A percentile compares a stretch with the other conserved stretches of the same genome.
phyloP scores from a whole-genome alignment of 805 yeast genomes.

The Saturnispora sanitii region DNA sequence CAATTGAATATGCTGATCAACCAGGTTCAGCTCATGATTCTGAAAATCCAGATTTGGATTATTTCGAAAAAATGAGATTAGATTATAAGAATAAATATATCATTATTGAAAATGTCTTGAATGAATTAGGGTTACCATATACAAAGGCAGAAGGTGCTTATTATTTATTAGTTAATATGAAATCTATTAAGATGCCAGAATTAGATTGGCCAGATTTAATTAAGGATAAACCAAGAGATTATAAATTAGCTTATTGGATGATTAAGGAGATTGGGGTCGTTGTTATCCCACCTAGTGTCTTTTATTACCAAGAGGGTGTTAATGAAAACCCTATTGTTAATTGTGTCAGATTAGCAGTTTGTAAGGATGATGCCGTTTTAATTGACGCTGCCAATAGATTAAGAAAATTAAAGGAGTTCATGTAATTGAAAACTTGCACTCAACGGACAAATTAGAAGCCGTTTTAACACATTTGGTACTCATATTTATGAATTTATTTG shows the following conservation, averaged over 20 bases:
- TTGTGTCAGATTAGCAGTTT: slow-evolving; percentile 86
- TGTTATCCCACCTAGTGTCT: slow-evolving; percentile 96
- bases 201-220: slow-evolving; percentile 57
- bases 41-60: slow-evolving; percentile 28
- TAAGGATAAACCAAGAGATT: slow-evolving; percentile 65
- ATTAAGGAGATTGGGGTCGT: slow-evolving; percentile 90
- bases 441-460: no score
- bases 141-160: slow-evolving; percentile 91
- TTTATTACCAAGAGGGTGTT: slow-evolving; percentile 61
- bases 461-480: no score
- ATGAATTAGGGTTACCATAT: slow-evolving; percentile 81
- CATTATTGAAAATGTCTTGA: slow-evolving; percentile 68
- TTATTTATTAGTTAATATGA: slow-evolving; percentile 79
- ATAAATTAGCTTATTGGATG: slow-evolving; percentile 85
- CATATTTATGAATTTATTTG: no score
- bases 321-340: no score
- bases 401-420: slow-evolving; percentile 34
- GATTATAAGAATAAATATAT: slow-evolving; percentile 64
- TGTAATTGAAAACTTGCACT: no score
- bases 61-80: slow-evolving; percentile 60
- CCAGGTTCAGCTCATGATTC: slow-evolving; percentile 20
- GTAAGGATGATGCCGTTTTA: slow-evolving; percentile 79
- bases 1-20: slow-evolving; percentile 51
- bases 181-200: slow-evolving; percentile 69
- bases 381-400: slow-evolving; percentile 76